Percentiles rank a stretch among this genome's conserved stretches.
These are phyloP conservation scores for Thraustochytrium sp. DNA, from an alignment of 352 stramenopile genomes.

Conservation along the genomic window DNA sequence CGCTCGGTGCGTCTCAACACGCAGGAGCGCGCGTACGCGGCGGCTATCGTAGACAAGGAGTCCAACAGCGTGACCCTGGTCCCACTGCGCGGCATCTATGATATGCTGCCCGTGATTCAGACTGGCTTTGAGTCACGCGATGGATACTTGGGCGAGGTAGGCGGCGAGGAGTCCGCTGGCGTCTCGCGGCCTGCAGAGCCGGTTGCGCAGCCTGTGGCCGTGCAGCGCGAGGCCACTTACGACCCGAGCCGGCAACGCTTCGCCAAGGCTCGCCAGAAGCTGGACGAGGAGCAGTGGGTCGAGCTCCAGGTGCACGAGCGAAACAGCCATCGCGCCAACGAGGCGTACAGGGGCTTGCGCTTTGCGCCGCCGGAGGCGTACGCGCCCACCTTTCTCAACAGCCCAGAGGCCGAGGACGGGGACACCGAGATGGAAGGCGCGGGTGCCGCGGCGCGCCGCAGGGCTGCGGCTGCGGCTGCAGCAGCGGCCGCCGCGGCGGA, in stretches of 20 bases:
- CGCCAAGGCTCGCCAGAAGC: neutral
- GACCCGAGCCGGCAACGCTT: constrained; percentile 11
- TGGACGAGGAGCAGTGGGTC: neutral
- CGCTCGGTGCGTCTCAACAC: neutral
- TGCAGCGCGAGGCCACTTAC: neutral
- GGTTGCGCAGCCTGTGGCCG: neutral
- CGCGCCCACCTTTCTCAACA: neutral
- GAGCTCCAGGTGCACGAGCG: neutral
- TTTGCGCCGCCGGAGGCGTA: neutral
- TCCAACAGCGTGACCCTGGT: neutral
- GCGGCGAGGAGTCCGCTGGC: neutral
- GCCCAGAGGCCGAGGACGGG: too few relatives aligned
- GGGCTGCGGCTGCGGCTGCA: too few relatives aligned
- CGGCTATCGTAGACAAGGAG: neutral
- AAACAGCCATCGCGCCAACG: neutral
- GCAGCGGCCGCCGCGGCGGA: neutral
- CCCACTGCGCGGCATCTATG: neutral
- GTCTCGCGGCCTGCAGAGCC: neutral
- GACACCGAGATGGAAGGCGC: too few relatives aligned
- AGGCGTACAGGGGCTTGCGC: neutral
- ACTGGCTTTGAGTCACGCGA: constrained; percentile 7
- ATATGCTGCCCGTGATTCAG: constrained; percentile 12
- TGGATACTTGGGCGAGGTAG: neutral
- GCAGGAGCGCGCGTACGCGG: neutral
- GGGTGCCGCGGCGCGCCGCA: too few relatives aligned